Percentiles rank a stretch among this genome's conserved stretches.
These are phyloP conservation scores for Pilaira anomala DNA, from an alignment of 192 early-diverging fungal species.

Conservation along the genomic window DNA sequence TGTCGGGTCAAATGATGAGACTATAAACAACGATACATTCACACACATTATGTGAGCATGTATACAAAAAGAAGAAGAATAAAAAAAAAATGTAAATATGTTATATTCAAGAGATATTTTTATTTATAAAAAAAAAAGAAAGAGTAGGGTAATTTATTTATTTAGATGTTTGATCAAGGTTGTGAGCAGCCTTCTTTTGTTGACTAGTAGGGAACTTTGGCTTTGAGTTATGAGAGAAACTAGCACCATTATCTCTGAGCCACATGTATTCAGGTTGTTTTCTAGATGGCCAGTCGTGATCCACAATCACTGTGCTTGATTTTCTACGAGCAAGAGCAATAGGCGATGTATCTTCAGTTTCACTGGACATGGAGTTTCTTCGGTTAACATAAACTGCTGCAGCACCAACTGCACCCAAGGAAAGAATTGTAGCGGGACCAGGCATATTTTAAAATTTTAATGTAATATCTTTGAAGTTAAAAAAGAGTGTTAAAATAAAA, in stretches of 20 bases:
- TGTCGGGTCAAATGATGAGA: too few species aligned
- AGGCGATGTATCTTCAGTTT: slow-evolving; percentile 6
- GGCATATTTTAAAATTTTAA: slow-evolving; percentile 35
- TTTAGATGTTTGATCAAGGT: background rate
- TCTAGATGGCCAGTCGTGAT: slow-evolving; percentile 21
- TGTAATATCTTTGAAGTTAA: background rate
- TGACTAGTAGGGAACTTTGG: slow-evolving; percentile 24
- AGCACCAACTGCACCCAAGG: slow-evolving; percentile 35
- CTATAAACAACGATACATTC: too few species aligned
- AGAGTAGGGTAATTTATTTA: too few species aligned
- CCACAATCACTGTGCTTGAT: slow-evolving; percentile 16
- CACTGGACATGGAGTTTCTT: slow-evolving; percentile 17
- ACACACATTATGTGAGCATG: too few species aligned
- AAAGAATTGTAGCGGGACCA: slow-evolving; percentile 32
- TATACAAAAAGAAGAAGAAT: too few species aligned
- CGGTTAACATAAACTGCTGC: slow-evolving; percentile 27
- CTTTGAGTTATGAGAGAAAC: slow-evolving; percentile 35
- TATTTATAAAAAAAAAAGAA: too few species aligned
- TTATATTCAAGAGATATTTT: too few species aligned
- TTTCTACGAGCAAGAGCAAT: slow-evolving; percentile 29
- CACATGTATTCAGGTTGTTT: slow-evolving; percentile 36
- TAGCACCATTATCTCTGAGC: slow-evolving; percentile 34
- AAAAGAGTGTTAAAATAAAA: background rate
- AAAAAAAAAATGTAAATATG: too few species aligned
- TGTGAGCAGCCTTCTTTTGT: background rate